phyloP scores from a whole-genome alignment of 225 moss, liverwort and hornwort species.

The Physcomitrellopsis africana region DNA sequence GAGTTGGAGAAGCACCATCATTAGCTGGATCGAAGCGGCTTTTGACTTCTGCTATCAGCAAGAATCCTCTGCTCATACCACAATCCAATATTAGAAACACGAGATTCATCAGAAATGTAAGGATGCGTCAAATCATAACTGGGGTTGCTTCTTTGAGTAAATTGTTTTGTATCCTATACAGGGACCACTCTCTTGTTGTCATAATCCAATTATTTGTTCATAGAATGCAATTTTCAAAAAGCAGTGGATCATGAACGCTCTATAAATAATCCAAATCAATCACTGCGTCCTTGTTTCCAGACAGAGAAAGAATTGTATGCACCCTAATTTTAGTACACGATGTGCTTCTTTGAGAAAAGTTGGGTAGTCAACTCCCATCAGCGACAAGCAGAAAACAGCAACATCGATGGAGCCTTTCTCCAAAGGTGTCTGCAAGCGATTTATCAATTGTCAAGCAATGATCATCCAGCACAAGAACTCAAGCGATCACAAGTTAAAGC shows the following conservation, averaged over 20 bases:
- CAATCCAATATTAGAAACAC: too few species aligned
- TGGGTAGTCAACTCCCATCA: conserved; percentile 77
- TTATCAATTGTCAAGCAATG: not conserved
- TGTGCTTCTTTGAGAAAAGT: conserved; percentile 60
- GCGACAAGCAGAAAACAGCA: conserved; percentile 66
- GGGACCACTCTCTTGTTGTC: not conserved
- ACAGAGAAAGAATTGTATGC: too few species aligned
- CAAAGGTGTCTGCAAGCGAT: conserved; percentile 49
- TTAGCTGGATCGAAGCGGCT: conserved; percentile 61
- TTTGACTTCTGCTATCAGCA: conserved; percentile 71
- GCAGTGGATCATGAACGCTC: not conserved
- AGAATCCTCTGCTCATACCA: conserved; percentile 35
- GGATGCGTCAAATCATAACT: not conserved
- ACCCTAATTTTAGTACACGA: conserved; percentile 58
- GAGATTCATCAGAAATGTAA: not conserved
- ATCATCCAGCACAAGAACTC: not conserved
- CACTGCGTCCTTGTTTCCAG: not conserved
- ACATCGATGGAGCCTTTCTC: conserved; percentile 59
- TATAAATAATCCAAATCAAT: not conserved
- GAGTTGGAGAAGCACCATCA: conserved; percentile 49
- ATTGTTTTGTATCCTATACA: not conserved
- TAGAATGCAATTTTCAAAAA: not conserved
- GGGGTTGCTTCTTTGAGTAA: not conserved
- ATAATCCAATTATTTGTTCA: not conserved
- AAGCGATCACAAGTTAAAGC: not conserved